Percentiles rank a stretch among this genome's conserved stretches.
Conservation (phyloP, 1,284 basidiomycete genomes). For the Naganishia albida region DNA sequence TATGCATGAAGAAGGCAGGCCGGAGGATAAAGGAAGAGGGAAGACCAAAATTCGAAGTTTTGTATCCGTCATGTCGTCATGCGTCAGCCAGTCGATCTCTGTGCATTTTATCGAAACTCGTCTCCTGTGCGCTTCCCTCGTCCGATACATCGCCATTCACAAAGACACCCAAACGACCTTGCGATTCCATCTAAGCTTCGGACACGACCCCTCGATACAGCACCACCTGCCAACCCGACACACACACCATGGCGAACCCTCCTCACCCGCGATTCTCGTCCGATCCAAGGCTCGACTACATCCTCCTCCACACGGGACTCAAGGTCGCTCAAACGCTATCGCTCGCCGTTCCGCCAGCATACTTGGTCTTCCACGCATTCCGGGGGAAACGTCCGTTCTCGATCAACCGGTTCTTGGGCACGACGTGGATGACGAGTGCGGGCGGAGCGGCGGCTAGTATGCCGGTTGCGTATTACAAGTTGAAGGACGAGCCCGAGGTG, state of each 20-base stretch:
- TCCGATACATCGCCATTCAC: too few species aligned
- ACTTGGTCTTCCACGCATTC: slow-evolving; percentile 39
- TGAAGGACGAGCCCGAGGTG: slow-evolving; percentile 39
- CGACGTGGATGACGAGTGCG: slow-evolving; percentile 34
- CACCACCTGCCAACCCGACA: not conserved
- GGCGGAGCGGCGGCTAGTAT: slow-evolving; percentile 38
- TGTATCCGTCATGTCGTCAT: slow-evolving; percentile 23
- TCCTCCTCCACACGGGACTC: slow-evolving; percentile 31
- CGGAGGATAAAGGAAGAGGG: not conserved
- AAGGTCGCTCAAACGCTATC: slow-evolving; percentile 44
- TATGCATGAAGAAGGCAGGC: not conserved
- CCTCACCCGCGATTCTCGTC: slow-evolving; percentile 25
- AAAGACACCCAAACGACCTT: too few species aligned
- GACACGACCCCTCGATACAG: too few species aligned
- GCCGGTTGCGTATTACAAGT: slow-evolving; percentile 37
- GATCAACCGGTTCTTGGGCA: slow-evolving; percentile 40
- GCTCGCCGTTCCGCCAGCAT: slow-evolving; percentile 47
- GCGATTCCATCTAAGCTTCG: too few species aligned
- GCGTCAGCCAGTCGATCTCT: too few species aligned
- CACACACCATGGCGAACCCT: slow-evolving; percentile 24
- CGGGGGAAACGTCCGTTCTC: slow-evolving; percentile 42
- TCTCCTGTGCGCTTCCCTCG: too few species aligned
- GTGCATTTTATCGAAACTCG: too few species aligned
- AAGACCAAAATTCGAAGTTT: not conserved
- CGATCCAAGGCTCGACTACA: slow-evolving; percentile 24